Evolutionary conservation across 768 basidiomycete species (phyloP), one percentile per base, ranked within the genome.

Genomic region (Rhodocollybia butyracea): DNA sequence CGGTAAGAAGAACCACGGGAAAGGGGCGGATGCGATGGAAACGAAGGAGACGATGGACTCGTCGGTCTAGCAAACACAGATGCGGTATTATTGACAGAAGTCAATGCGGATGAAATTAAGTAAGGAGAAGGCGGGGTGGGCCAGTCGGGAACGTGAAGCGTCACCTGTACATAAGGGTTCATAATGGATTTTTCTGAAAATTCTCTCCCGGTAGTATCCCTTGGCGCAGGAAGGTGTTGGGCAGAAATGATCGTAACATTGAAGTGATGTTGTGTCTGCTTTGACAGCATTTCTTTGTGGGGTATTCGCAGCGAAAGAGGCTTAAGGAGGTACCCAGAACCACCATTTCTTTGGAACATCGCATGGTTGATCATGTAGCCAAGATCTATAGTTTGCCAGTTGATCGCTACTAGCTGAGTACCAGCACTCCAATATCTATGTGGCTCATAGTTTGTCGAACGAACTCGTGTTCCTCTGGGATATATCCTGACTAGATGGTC

Each of bases 371-470:
- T 91, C 75, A 88, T 85, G 64, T 88, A 89, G 2, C 93, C 94
- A 48, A 93, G 71, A 70, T 98, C 94, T 94, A 64, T 86, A 0
- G 94, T 98, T 70, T 99, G 96, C 94, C 94, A 98, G 69, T 99
- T 99, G 53, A 99, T 79, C 7, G 96, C 94, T 0, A 94, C 94
- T 5, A 98, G 70, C 68, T 98, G 95, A 12, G 85, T 81, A 0
- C 96, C 96, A 2, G 85, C 85, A 1, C 85, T 83, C 96, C 96
- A 99, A 66, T 85, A 94, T 17, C 85, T 79, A 69, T 94, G 86
- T 6, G 95, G 95, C 58, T 89, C 80, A 62, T 88, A 98, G 64
- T 98, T 98, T 22, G 85, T 85, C 60, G 90, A 94, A 56, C 76
- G 86, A 31, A 98, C 76, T 36, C 95, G 73, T 27, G 77, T 83